Percentiles rank a stretch among this genome's conserved stretches.
phyloP scores from a whole-genome alignment of 768 basidiomycete species.

The Suillus subaureus region DNA sequence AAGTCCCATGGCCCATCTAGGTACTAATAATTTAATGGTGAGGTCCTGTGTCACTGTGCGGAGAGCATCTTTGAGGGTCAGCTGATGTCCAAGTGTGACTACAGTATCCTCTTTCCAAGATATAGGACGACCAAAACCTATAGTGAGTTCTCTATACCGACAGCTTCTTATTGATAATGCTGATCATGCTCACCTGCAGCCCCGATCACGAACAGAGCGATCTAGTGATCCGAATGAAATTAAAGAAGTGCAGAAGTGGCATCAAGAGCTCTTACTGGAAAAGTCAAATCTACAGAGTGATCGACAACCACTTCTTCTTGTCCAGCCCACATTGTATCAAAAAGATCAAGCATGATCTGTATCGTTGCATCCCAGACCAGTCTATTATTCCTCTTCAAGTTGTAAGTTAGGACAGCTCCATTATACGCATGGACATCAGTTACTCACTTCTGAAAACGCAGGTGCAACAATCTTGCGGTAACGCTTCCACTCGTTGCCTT shows the following conservation, averaged over 20 bases:
- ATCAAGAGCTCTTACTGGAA: conserved; percentile 42
- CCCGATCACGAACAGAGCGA: conserved; percentile 58
- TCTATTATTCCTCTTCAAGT: conserved; percentile 25
- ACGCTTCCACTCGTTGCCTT: conserved; percentile 67
- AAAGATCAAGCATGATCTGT: conserved; percentile 44
- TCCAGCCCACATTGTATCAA: conserved; percentile 50
- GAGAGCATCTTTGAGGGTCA: conserved; percentile 54
- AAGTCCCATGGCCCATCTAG: conserved; percentile 41
- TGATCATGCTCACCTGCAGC: conserved; percentile 42
- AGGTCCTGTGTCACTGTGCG: conserved; percentile 44
- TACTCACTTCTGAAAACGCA: conserved; percentile 48
- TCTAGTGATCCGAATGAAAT: conserved; percentile 32
- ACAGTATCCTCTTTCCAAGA: conserved; percentile 49
- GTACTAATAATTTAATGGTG: conserved; percentile 40
- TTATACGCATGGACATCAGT: not conserved
- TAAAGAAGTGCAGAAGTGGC: conserved; percentile 20
- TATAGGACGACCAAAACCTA: conserved; percentile 55
- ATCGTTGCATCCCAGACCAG: conserved; percentile 52
- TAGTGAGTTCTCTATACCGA: not conserved
- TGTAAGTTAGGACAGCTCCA: not conserved
- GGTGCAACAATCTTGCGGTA: conserved; percentile 64
- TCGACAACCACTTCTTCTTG: conserved; percentile 43
- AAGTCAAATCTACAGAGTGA: conserved; percentile 53
- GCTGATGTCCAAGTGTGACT: conserved; percentile 44
- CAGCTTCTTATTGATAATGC: not conserved